Conservation (phyloP, 805 yeast genomes). For the Maudiozyma serrabonitensis region DNA sequence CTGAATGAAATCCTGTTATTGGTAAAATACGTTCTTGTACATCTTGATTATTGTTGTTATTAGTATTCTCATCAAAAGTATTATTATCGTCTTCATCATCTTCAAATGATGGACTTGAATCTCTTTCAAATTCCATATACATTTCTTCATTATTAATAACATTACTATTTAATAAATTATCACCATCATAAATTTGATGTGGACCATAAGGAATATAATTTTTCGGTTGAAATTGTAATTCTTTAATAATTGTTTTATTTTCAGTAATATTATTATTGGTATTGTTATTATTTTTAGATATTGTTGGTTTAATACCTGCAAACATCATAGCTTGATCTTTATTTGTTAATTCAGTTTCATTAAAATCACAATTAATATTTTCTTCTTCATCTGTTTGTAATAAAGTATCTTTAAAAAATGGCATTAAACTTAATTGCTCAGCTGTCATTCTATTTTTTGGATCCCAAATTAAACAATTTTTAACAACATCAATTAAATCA, state of each 20-base stretch:
- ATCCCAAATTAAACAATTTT: conserved; percentile 60
- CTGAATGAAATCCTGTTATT: neutral
- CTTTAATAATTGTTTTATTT: neutral
- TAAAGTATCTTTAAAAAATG: conserved; percentile 44
- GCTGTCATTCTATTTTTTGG: conserved; percentile 56
- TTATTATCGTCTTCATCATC: neutral
- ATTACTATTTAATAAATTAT: neutral
- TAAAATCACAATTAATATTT: conserved; percentile 5
- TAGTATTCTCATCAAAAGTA: neutral
- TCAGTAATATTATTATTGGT: neutral
- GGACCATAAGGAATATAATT: neutral
- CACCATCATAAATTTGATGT: neutral
- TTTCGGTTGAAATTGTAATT: neutral
- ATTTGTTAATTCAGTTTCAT: conserved; percentile 15
- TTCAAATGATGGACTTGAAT: neutral
- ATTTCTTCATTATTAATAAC: neutral
- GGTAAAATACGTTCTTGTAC: neutral
- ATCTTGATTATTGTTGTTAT: neutral
- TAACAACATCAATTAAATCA: conserved; percentile 31
- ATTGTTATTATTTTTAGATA: no score
- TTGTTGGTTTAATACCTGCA: neutral
- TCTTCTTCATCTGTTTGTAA: conserved; percentile 2
- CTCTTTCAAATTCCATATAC: neutral
- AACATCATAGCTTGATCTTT: conserved; percentile 4
- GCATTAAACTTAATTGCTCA: conserved; percentile 37